Evolutionary conservation across 371 early-diverging fungal genomes (phyloP).

Genomic region (Mucor mucedo): DNA sequence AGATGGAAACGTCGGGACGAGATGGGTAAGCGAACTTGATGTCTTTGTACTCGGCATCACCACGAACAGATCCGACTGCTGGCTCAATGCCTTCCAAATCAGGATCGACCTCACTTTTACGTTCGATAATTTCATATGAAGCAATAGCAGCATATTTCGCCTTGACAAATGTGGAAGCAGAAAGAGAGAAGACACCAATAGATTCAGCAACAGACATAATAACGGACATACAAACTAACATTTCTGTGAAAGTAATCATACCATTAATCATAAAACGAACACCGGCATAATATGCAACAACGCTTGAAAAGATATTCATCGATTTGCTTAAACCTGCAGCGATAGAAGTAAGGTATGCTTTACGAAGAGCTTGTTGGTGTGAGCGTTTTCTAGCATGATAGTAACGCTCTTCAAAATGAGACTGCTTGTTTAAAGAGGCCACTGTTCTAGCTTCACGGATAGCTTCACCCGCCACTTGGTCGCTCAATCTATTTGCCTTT

Average conservation of each 20-base stretch:
- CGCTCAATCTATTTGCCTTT: conserved; percentile 60
- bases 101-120: conserved; percentile 72
- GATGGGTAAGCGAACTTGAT: conserved; percentile 86
- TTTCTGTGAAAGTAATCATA: conserved; percentile 29
- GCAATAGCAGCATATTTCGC: conserved; percentile 83
- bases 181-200: conserved; percentile 60
- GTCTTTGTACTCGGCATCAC: conserved; percentile 58
- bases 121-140: conserved; percentile 75
- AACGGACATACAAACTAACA: conserved; percentile 69
- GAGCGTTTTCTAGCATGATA: conserved; percentile 60
- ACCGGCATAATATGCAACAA: conserved; percentile 62
- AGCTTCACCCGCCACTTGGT: conserved; percentile 78
- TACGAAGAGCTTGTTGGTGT: conserved; percentile 59
- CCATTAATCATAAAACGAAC: conserved; percentile 43
- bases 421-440: conserved; percentile 74
- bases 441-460: conserved; percentile 84
- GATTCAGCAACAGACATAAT: conserved; percentile 74
- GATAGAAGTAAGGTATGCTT: conserved; percentile 59
- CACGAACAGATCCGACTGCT: conserved; percentile 39
- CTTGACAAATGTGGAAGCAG: conserved; percentile 64
- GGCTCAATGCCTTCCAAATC: conserved; percentile 61
- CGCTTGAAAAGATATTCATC: conserved; percentile 60
- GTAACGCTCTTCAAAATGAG: conserved; percentile 63
- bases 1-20: conserved; percentile 76
- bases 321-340: conserved; percentile 68